phyloP scores from a whole-genome alignment of 208 protist species.

The Crithidia expoeki region DNA sequence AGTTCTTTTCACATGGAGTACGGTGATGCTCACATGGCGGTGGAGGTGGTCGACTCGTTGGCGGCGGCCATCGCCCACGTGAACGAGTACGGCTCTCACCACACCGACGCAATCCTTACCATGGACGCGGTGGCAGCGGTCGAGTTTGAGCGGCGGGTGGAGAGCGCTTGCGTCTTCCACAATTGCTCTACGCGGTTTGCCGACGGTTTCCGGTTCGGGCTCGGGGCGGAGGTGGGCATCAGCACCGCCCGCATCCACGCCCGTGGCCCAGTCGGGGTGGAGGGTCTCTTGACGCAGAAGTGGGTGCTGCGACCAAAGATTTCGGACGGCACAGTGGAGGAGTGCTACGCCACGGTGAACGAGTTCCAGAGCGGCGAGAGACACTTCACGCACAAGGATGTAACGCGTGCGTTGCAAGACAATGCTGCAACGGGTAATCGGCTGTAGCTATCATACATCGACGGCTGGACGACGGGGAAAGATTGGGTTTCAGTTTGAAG shows the following conservation, averaged over 20 bases:
- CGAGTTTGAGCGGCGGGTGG: too few relatives aligned
- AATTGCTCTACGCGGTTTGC: conserved; percentile 93
- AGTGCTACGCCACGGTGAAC: conserved; percentile 44
- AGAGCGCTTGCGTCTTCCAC: too few relatives aligned
- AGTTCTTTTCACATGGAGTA: too few relatives aligned
- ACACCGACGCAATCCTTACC: too few relatives aligned
- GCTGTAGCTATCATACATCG: too few relatives aligned
- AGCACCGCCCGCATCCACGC: conserved; percentile 90
- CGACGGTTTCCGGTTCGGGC: conserved; percentile 90
- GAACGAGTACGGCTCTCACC: too few relatives aligned
- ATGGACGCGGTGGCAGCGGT: too few relatives aligned
- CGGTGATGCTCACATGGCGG: too few relatives aligned
- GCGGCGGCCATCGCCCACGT: too few relatives aligned
- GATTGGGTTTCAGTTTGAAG: too few relatives aligned
- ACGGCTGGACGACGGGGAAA: too few relatives aligned
- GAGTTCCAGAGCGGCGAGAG: conserved; percentile 56
- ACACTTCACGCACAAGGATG: conserved; percentile 50
- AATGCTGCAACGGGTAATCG: background rate
- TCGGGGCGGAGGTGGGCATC: conserved; percentile 95
- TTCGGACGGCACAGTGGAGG: background rate
- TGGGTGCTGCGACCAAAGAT: conserved; percentile 53
- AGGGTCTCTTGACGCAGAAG: conserved; percentile 86
- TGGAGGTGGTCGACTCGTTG: too few relatives aligned
- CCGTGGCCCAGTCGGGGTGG: conserved; percentile 93
- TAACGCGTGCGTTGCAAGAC: conserved; percentile 27